phyloP scores from a whole-genome alignment of 2,329 filamentous ascomycete genomes.

The Penicillium janthinellum region DNA sequence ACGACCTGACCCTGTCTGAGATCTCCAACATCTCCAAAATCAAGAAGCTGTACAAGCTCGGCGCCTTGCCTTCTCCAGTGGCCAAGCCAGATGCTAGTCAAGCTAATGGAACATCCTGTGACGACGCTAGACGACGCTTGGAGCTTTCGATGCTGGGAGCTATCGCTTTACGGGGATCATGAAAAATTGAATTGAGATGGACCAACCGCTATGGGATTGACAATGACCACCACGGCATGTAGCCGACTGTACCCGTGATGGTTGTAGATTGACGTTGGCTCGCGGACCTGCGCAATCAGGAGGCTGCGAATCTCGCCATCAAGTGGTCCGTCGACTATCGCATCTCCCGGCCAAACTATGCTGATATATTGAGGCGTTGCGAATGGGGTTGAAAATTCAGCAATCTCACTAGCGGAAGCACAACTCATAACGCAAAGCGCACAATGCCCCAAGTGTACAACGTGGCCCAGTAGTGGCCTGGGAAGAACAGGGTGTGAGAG shows the following conservation, averaged over 20 bases:
- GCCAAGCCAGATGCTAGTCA: slow-evolving; percentile 19
- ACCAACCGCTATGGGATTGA: background rate
- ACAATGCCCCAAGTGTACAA: no score
- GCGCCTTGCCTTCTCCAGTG: slow-evolving; percentile 54
- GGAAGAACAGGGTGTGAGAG: no score
- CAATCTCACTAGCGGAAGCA: no score
- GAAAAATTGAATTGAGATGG: slow-evolving; percentile 21
- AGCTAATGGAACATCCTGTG: slow-evolving; percentile 8
- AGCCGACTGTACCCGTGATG: background rate
- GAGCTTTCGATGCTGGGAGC: slow-evolving; percentile 71
- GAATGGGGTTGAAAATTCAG: background rate
- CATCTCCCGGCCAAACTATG: background rate
- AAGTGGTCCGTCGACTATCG: background rate
- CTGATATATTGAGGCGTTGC: background rate
- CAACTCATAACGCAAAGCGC: no score
- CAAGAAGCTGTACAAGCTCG: slow-evolving; percentile 84
- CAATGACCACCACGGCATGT: background rate
- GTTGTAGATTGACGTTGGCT: background rate
- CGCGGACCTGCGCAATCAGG: background rate
- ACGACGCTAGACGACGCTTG: slow-evolving; percentile 42
- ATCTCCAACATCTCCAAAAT: slow-evolving; percentile 69
- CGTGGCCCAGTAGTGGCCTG: no score
- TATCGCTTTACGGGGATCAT: slow-evolving; percentile 73
- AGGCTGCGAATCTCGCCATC: background rate
- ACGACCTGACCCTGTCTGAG: slow-evolving; percentile 62